phyloP scores from a whole-genome alignment of 2,329 filamentous ascomycete genomes.

The Xylariaceae sp. region DNA sequence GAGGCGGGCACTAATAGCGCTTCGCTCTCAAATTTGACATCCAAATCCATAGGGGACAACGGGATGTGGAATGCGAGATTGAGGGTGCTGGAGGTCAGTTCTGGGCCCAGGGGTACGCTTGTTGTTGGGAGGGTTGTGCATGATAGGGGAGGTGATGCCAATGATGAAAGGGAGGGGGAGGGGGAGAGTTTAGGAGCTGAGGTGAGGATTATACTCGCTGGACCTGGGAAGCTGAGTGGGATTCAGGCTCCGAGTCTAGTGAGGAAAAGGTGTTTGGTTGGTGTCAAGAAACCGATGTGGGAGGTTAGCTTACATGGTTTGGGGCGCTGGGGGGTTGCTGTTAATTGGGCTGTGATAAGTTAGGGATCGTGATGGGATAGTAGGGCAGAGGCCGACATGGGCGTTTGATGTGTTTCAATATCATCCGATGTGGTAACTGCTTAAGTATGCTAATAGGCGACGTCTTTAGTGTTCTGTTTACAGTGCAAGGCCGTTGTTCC shows the following conservation, averaged over 20 bases:
- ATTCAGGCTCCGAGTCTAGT: constrained; percentile 29
- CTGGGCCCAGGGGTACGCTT: constrained; percentile 28
- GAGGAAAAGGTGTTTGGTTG: constrained; percentile 27
- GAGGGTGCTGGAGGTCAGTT: constrained; percentile 25
- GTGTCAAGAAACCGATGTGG: constrained; percentile 37
- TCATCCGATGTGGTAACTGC: too few relatives aligned
- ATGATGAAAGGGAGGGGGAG: neutral
- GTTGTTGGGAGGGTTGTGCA: constrained; percentile 20
- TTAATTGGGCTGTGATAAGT: constrained; percentile 34
- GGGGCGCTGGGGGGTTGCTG: constrained; percentile 36
- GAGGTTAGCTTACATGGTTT: constrained; percentile 32
- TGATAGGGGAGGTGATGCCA: neutral
- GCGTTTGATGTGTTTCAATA: too few relatives aligned
- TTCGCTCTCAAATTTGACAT: constrained; percentile 5
- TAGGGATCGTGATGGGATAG: constrained; percentile 3
- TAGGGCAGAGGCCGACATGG: too few relatives aligned
- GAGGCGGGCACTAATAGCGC: constrained; percentile 31
- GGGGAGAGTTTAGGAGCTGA: neutral
- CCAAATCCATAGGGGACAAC: constrained; percentile 8
- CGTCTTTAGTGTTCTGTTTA: too few relatives aligned
- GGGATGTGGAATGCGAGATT: constrained; percentile 23
- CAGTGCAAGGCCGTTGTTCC: too few relatives aligned
- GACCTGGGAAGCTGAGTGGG: constrained; percentile 27
- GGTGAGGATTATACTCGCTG: constrained; percentile 26
- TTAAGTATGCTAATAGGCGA: too few relatives aligned